Evolutionary conservation across 2,329 filamentous ascomycete species (phyloP).

Genomic region (Nigrograna mackinnonii): DNA sequence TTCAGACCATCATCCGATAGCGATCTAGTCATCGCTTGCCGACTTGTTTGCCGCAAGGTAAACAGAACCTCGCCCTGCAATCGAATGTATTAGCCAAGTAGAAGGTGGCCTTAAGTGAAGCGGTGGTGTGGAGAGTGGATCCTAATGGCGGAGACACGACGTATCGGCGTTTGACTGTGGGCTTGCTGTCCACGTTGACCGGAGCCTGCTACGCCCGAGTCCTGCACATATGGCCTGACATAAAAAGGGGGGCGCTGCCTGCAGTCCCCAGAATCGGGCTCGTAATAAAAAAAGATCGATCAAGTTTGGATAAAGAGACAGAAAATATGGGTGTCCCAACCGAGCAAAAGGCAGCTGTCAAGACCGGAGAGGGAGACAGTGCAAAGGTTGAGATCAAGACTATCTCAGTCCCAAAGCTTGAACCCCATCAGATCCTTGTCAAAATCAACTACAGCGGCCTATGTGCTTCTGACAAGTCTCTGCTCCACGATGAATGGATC

Average conservation of each 20-base stretch:
- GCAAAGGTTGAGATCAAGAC: constrained; percentile 28
- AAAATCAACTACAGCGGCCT: constrained; percentile 41
- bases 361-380: constrained; percentile 27
- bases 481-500: constrained; percentile 42
- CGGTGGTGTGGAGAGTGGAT: not conserved
- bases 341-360: constrained; percentile 41
- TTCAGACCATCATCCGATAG: not conserved
- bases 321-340: constrained; percentile 30
- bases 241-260: not conserved
- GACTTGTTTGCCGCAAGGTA: too few relatives aligned
- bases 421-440: constrained; percentile 35
- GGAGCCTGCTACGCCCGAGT: too few relatives aligned
- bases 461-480: constrained; percentile 38
- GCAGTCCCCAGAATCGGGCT: not conserved
- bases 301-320: not conserved
- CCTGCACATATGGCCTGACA: not conserved
- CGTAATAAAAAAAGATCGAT: not conserved
- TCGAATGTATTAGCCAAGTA: too few relatives aligned
- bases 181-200: too few relatives aligned
- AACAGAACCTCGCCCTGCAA: too few relatives aligned
- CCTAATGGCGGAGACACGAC: not conserved
- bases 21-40: not conserved
- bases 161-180: too few relatives aligned
- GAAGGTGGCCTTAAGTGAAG: too few relatives aligned
- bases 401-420: constrained; percentile 31